phyloP scores from a whole-genome alignment of 148 eudicot genomes.

The Silene uniflora region DNA sequence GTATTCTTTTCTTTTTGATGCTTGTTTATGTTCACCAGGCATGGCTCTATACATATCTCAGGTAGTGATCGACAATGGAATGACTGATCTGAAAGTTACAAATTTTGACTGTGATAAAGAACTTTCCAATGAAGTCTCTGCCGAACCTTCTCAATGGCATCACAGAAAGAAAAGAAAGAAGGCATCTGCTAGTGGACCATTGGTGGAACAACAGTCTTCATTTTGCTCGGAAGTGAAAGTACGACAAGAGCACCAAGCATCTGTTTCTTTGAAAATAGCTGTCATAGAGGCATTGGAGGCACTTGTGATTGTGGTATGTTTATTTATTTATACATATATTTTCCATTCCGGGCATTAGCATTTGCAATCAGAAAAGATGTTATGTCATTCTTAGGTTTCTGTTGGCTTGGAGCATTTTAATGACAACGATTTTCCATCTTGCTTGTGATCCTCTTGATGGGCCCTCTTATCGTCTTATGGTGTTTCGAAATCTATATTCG shows the following conservation, averaged over 20 bases:
- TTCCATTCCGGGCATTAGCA: not conserved
- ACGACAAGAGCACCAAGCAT: constrained; percentile 30
- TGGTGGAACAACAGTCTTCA: constrained; percentile 36
- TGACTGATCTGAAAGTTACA: constrained; percentile 45
- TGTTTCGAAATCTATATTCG: not conserved
- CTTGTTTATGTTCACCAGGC: constrained; percentile 42
- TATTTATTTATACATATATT: not conserved
- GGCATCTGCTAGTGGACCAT: constrained; percentile 26
- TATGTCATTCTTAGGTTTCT: not conserved
- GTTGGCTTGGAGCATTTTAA: not conserved
- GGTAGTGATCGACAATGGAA: constrained; percentile 48
- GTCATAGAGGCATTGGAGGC: constrained; percentile 73
- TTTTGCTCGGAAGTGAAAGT: constrained; percentile 33
- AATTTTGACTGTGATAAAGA: constrained; percentile 28
- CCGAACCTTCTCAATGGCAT: constrained; percentile 32
- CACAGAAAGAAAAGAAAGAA: constrained; percentile 65
- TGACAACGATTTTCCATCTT: no score
- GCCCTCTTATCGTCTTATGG: not conserved
- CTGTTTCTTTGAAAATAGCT: constrained; percentile 60
- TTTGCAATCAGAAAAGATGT: not conserved
- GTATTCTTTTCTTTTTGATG: no score
- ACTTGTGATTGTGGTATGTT: constrained; percentile 73
- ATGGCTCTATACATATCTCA: constrained; percentile 48
- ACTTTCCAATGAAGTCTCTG: constrained; percentile 28
- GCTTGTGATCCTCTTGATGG: not conserved